Percentiles rank a stretch among this genome's conserved stretches.
These are phyloP conservation scores for Austroboletus rostrupii DNA, from an alignment of 1,284 basidiomycete species.

Conservation along the genomic window DNA sequence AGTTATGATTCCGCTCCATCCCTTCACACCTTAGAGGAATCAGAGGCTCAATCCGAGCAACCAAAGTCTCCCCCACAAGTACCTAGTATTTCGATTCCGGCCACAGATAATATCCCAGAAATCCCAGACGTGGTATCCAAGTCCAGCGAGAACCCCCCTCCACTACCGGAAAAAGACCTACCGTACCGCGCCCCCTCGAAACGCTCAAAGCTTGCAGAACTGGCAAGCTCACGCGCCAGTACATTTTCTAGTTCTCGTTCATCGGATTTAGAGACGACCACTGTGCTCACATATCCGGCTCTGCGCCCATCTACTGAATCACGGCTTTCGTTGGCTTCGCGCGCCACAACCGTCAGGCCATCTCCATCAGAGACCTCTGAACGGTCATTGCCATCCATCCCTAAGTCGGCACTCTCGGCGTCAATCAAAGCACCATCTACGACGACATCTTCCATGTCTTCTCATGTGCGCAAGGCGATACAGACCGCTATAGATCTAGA, in stretches of 20 bases:
- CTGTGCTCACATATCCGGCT: conserved; percentile 62
- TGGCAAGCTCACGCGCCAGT: conserved; percentile 57
- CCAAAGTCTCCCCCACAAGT: conserved; percentile 31
- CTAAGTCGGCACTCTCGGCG: conserved; percentile 7
- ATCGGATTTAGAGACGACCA: conserved; percentile 41
- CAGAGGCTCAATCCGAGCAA: conserved; percentile 26
- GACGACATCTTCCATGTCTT: conserved; percentile 48
- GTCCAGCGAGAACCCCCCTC: conserved; percentile 34
- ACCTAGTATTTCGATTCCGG: conserved; percentile 41
- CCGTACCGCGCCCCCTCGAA: conserved; percentile 25
- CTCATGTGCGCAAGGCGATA: conserved; percentile 59
- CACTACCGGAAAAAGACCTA: conserved; percentile 23
- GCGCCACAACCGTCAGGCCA: conserved; percentile 15
- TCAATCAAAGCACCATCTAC: conserved; percentile 27
- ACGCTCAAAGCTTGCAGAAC: conserved; percentile 58
- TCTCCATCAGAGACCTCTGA: conserved; percentile 19
- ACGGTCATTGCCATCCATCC: conserved; percentile 6
- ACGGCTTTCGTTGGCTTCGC: conserved; percentile 36
- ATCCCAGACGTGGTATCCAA: conserved; percentile 54
- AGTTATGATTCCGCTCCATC: conserved; percentile 53
- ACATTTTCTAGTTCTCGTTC: conserved; percentile 42
- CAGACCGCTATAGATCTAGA: conserved; percentile 48
- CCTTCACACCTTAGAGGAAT: conserved; percentile 42
- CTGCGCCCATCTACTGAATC: conserved; percentile 62
- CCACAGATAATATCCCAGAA: conserved; percentile 50